phyloP scores from a whole-genome alignment of 108 stramenopile genomes.

The Asterionellopsis glacialis region DNA sequence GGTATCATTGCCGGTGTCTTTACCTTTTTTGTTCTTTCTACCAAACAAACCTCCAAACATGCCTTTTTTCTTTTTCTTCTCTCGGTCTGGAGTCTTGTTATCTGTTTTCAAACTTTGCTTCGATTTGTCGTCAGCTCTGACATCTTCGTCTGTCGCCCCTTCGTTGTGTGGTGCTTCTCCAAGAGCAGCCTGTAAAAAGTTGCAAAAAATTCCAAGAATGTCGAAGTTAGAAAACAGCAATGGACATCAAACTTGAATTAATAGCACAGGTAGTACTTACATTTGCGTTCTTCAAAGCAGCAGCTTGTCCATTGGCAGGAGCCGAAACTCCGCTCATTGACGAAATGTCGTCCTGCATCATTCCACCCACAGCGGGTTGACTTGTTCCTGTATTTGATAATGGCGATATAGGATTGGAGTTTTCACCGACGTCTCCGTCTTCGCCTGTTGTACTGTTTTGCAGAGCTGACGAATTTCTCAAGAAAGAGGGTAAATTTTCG shows the following conservation, averaged over 20 bases:
- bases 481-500: conserved; percentile 63
- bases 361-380: conserved; percentile 5
- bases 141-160: neutral
- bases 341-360: conserved; percentile 51
- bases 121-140: neutral
- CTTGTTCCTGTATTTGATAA: conserved; percentile 19
- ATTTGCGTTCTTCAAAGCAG: neutral
- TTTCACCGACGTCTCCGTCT: neutral
- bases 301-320: conserved; percentile 19
- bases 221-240: no score
- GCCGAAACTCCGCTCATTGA: conserved; percentile 67
- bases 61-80: conserved; percentile 81
- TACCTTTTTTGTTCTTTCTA: conserved; percentile 60
- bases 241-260: no score
- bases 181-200: neutral
- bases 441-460: conserved; percentile 19
- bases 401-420: conserved; percentile 41
- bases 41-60: conserved; percentile 64
- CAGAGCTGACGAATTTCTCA: conserved; percentile 49
- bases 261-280: no score
- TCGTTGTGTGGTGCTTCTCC: no score
- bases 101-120: neutral
- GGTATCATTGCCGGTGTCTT: conserved; percentile 9
- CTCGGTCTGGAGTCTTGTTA: neutral
- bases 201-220: neutral